phyloP scores from a whole-genome alignment of 2,329 filamentous ascomycete genomes.

The Teratosphaeria viscida region DNA sequence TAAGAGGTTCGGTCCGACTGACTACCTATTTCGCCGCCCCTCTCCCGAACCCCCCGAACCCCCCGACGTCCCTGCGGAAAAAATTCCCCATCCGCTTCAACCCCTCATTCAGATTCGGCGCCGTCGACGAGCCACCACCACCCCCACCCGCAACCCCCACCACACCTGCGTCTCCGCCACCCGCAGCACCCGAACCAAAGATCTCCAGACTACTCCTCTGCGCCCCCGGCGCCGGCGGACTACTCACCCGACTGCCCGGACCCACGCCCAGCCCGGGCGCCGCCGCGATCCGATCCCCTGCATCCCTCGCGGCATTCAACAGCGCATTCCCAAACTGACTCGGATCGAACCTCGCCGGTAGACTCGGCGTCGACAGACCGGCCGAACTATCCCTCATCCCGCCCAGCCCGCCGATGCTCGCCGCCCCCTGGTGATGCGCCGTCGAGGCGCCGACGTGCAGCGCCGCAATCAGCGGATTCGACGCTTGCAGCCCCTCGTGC shows the following conservation, averaged over 20 bases:
- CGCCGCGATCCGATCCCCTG: slow-evolving; percentile 65
- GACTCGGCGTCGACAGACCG: slow-evolving; percentile 24
- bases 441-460: slow-evolving; percentile 39
- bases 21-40: background rate
- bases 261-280: slow-evolving; percentile 31
- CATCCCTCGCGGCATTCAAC: slow-evolving; percentile 77
- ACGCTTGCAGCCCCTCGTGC: slow-evolving; percentile 60
- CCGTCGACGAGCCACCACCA: slow-evolving; percentile 48
- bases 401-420: slow-evolving; percentile 29
- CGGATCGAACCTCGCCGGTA: slow-evolving; percentile 58
- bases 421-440: slow-evolving; percentile 19
- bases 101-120: slow-evolving; percentile 80
- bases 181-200: slow-evolving; percentile 9
- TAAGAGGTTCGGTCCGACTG: background rate
- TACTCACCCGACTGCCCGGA: slow-evolving; percentile 23
- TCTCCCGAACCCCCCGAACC: slow-evolving; percentile 31
- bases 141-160: slow-evolving; percentile 18
- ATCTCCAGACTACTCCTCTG: background rate
- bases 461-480: slow-evolving; percentile 56
- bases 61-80: slow-evolving; percentile 77
- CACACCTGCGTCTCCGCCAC: slow-evolving; percentile 4
- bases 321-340: slow-evolving; percentile 75
- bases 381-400: slow-evolving; percentile 23
- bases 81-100: slow-evolving; percentile 94
- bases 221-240: slow-evolving; percentile 13